Base-by-base conservation (phyloP, 192 early-diverging fungal genomes). In the Backusella morwellensis region DNA sequence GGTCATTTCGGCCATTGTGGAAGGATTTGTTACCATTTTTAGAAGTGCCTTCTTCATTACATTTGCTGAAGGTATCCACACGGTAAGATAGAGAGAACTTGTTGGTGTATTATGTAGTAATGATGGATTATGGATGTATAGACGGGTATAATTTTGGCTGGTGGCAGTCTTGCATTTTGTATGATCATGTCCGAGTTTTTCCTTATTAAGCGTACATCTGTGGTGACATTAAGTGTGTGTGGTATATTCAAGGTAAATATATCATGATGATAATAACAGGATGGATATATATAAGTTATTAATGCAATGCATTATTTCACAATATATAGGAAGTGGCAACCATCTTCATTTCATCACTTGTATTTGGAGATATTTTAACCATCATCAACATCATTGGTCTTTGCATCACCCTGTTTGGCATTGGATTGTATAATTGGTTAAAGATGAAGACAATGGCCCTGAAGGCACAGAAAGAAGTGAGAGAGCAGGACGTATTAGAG, bases 161-260 rank as follows among this genome's bases (percentile, higher is more conserved):
- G 96, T 72, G 97, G 97, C 6, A 32, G 90, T 19, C 70, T 98
- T 50, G 97, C 97, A 7, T 97, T 96, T 79, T 77, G 88, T 35
- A 95, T 98, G 95, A 90, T 97, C 17, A 86, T 94, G 68, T 87
- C 91, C 14, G 97, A 98, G 79, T 98, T 92, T 82, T 85, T 90
- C 40, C 79, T 97, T 42, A 97, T 98, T 79, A 85, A 92, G 11
- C 83, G 88, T 59, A 97, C 95, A 0, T 94, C 91, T 6, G 95
- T 95, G 3, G 88, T 98, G 5, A 93, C 97, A 0, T 83, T 98
- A 44, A 96, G 95, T n/a, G 91, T 97, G 0, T 92, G 92, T 4
- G 97, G 97, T 19, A 97, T 93, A 77, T 80, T 95, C 75, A 93
- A 92, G 81, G 84, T 84, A 83, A 63, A 41, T 21, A 21, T 35